These are phyloP conservation scores for Capronia epimyces DNA, from an alignment of 2,329 filamentous ascomycete species.

Conservation along the genomic window DNA sequence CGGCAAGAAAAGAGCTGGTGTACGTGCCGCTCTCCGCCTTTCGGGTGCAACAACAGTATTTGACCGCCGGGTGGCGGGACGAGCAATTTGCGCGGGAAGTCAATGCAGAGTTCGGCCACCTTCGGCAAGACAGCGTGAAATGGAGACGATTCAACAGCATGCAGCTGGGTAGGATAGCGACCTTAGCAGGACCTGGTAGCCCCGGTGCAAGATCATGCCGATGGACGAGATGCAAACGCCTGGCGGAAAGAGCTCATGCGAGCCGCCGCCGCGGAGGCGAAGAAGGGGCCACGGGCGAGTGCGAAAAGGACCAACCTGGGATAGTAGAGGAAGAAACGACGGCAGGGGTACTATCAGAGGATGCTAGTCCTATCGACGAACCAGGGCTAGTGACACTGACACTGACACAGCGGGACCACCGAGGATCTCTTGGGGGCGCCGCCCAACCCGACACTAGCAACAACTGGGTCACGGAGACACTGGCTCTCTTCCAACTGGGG, in stretches of 20 bases:
- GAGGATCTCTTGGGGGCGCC: slow-evolving; percentile 3
- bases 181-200: slow-evolving; percentile 1
- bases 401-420: slow-evolving; percentile 2
- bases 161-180: slow-evolving; percentile 4
- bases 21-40: slow-evolving; percentile 62
- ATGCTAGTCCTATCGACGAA: neutral
- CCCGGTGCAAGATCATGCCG: slow-evolving; percentile 2
- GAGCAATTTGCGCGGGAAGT: slow-evolving; percentile 57
- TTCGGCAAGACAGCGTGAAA: neutral
- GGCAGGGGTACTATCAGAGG: neutral
- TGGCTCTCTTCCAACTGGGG: slow-evolving; percentile 14
- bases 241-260: slow-evolving; percentile 5
- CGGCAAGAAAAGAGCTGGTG: slow-evolving; percentile 49
- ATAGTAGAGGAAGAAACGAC: neutral
- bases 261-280: slow-evolving; percentile 12
- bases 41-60: slow-evolving; percentile 59
- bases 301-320: no score
- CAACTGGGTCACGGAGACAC: slow-evolving; percentile 20
- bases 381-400: neutral
- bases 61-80: slow-evolving; percentile 51
- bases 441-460: slow-evolving; percentile 4
- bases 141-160: slow-evolving; percentile 1
- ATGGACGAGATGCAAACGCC: slow-evolving; percentile 4
- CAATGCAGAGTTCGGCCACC: slow-evolving; percentile 55
- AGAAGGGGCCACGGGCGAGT: slow-evolving; percentile 7